phyloP scores from a whole-genome alignment of 2,329 filamentous ascomycete species.

The Colletotrichum sp. region DNA sequence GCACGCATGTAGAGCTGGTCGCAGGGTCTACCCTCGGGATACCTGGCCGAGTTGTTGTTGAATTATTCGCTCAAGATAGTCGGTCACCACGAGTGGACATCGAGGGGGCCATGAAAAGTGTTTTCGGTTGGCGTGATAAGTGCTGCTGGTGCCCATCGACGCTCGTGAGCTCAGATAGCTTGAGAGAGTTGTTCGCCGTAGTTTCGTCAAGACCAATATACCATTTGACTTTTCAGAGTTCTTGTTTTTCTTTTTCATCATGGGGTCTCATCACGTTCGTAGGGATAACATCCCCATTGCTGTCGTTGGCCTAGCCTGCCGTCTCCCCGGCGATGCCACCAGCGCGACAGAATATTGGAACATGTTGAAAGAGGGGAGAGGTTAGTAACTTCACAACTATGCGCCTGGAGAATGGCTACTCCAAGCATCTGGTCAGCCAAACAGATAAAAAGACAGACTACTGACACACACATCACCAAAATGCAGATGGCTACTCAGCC shows the following conservation, averaged over 20 bases:
- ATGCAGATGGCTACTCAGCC: background rate
- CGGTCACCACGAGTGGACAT: background rate
- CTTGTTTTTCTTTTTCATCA: background rate
- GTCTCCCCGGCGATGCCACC: conserved; percentile 40
- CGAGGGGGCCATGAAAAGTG: background rate
- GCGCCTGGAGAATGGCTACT: background rate
- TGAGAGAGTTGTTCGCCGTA: background rate
- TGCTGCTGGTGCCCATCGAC: background rate
- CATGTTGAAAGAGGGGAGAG: conserved; percentile 31
- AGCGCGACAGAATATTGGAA: conserved; percentile 40
- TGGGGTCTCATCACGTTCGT: background rate
- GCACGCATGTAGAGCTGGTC: background rate
- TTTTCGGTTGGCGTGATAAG: background rate
- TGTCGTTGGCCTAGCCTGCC: conserved; percentile 45
- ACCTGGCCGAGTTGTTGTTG: background rate
- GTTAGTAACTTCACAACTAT: background rate
- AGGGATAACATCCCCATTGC: conserved; percentile 40
- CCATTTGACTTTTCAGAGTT: background rate
- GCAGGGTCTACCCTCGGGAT: background rate
- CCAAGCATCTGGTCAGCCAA: background rate
- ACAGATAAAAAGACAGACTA: background rate
- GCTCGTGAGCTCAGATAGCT: background rate
- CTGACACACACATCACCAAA: background rate
- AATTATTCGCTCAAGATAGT: background rate
- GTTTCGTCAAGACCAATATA: background rate